These are phyloP conservation scores for Pichia sorboxylosa DNA, from an alignment of 1,139 yeast genomes.

Conservation along the genomic window DNA sequence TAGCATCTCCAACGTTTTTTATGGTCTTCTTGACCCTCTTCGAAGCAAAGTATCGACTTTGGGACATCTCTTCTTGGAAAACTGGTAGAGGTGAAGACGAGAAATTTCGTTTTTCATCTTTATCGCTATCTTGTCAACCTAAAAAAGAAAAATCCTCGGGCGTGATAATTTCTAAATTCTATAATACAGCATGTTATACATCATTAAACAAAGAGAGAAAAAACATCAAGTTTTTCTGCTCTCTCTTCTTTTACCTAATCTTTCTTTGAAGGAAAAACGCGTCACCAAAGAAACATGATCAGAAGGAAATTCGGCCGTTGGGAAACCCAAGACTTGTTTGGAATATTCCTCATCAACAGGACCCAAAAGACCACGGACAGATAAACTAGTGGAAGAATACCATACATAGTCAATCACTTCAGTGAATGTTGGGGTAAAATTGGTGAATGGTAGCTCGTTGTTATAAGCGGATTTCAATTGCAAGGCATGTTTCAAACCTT, in stretches of 20 bases:
- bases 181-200: too few species aligned
- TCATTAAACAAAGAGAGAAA: too few species aligned
- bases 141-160: too few species aligned
- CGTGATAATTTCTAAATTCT: too few species aligned
- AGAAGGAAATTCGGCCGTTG: conserved; percentile 87
- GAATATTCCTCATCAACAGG: conserved; percentile 71
- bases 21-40: too few species aligned
- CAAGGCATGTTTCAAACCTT: conserved; percentile 75
- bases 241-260: conserved; percentile 26
- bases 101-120: too few species aligned
- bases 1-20: too few species aligned
- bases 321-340: conserved; percentile 75
- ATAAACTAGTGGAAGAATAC: conserved; percentile 71
- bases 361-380: conserved; percentile 80
- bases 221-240: too few species aligned
- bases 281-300: conserved; percentile 85
- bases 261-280: conserved; percentile 60
- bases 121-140: too few species aligned
- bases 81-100: too few species aligned
- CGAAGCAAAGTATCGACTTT: too few species aligned
- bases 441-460: conserved; percentile 89
- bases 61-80: too few species aligned
- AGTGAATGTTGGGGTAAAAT: conserved; percentile 85
- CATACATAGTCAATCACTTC: conserved; percentile 92
- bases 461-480: conserved; percentile 79